Evolutionary conservation across 2,329 filamentous ascomycete genomes (phyloP), one percentile per base, ranked within the genome.

Genomic region (Penicillium expansum): DNA sequence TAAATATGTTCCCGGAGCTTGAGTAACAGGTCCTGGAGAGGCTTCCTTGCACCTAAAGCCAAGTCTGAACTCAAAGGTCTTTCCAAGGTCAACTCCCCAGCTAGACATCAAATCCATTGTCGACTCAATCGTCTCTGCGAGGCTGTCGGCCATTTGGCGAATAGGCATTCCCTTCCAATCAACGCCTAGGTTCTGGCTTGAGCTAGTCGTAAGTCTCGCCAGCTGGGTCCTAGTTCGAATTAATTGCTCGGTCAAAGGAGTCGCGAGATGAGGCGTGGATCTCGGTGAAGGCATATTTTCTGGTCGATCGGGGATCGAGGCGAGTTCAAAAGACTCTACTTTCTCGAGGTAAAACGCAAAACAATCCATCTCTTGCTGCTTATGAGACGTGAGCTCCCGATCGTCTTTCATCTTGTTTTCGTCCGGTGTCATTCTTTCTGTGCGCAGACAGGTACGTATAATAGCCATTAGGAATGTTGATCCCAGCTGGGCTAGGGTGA

Each of bases 391-490:
- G 5, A 70, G 48, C 0, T 62, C 54, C 32, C 64, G 58, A 4
- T 71, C 65, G 1, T 62, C 35, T 5, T 57, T 24, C 0, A 74
- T 51, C 9, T 62, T 48, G 39, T 74, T 74, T 11, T 72, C 69
- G 0, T 70, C 61, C 8, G 67, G 52, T 0, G 64, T 51, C 47
- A 72, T 69, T 32, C 73, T 58, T 50, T 73, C 63, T 2, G 70
- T 72, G 18, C 74, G 64, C 18, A 76, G 64, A 8, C 64, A 64
- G 24, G 71, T 72, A 50, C 74, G 68, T 8, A 76, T 55, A 16
- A 74, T 47, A 18, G 70, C 65, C 75, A 77, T 77, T 2, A 74
- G 7, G 1, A 77, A 60, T 0, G 70, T 74, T 1, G 69, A 69
- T 0, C 70, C 73, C 20, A 76, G 35, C 37, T 76, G 70, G 27